These are phyloP conservation scores for Kluyveromyces sp. DNA, from an alignment of 1,139 yeast genomes.

Conservation along the genomic window DNA sequence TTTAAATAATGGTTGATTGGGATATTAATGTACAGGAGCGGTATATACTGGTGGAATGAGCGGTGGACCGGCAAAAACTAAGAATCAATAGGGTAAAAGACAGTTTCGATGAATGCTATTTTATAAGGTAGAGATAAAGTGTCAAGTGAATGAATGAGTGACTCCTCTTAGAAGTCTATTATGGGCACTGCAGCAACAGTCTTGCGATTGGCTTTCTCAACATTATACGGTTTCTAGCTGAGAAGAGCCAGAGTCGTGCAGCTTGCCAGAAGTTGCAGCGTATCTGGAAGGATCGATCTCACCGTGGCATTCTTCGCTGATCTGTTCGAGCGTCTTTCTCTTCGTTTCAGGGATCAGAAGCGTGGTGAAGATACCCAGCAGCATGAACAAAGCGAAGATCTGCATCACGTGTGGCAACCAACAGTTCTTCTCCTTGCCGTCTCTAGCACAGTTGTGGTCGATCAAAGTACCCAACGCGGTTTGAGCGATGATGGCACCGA, in stretches of 20 bases:
- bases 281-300: conserved; percentile 43
- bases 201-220: no score
- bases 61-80: neutral
- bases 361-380: conserved; percentile 60
- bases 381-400: conserved; percentile 86
- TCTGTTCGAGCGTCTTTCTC: conserved; percentile 80
- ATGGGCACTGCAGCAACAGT: no score
- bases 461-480: conserved; percentile 80
- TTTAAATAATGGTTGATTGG: no score
- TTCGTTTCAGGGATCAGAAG: conserved; percentile 80
- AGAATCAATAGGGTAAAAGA: no score
- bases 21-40: neutral
- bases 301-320: conserved; percentile 70
- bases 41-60: neutral
- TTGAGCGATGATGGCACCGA: conserved; percentile 95
- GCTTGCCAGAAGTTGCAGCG: conserved; percentile 11
- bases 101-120: neutral
- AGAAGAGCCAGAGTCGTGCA: conserved; percentile 13
- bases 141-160: neutral
- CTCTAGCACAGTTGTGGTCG: conserved; percentile 63
- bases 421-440: conserved; percentile 47
- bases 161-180: no score
- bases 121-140: neutral
- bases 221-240: conserved; percentile 17
- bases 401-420: conserved; percentile 88